phyloP scores from a whole-genome alignment of 345 rosid genomes.

The Cardamine chenopodiifolia region DNA sequence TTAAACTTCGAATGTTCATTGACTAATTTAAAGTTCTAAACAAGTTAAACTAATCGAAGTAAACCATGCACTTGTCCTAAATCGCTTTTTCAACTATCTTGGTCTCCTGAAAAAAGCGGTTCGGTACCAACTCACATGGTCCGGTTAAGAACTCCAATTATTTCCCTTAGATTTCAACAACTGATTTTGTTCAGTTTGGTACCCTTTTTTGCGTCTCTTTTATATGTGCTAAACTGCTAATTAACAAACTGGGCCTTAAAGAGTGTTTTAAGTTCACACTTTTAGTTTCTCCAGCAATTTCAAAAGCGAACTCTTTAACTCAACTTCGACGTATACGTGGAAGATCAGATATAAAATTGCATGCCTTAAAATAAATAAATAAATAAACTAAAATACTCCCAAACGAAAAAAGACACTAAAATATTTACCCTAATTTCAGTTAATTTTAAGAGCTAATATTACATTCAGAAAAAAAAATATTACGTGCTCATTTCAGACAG shows the following conservation, averaged over 20 bases:
- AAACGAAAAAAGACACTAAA: neutral
- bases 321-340: slow-evolving; percentile 6
- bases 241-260: too few relatives aligned
- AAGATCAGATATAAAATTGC: neutral
- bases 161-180: neutral
- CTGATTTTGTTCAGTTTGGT: neutral
- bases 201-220: too few relatives aligned
- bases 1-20: too few relatives aligned
- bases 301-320: neutral
- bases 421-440: neutral
- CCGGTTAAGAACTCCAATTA: neutral
- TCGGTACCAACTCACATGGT: neutral
- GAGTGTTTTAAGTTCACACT: neutral
- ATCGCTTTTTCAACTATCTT: neutral
- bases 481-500: too few relatives aligned
- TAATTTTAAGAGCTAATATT: neutral
- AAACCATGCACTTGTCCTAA: too few relatives aligned
- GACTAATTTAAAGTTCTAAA: too few relatives aligned
- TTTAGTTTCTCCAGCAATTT: neutral
- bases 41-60: too few relatives aligned
- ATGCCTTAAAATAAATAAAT: neutral
- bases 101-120: neutral
- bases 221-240: too few relatives aligned
- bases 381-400: neutral
- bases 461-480: too few relatives aligned